Evolutionary conservation across 1,284 basidiomycete species (phyloP).

Genomic region (Moniliophthora roreri): DNA sequence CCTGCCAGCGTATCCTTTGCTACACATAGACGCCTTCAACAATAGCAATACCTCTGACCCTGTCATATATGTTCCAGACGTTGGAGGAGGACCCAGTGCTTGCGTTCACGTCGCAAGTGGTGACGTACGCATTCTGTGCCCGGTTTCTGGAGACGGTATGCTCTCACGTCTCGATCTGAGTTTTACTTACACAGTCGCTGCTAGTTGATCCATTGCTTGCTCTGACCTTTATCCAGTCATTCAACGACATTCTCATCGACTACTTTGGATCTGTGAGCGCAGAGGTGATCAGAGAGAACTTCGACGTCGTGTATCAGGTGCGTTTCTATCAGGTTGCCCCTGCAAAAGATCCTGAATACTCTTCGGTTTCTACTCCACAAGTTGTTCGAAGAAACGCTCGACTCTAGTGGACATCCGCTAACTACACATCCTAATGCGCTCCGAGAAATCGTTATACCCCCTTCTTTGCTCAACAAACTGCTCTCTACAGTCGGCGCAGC

Average conservation of each 20-base stretch:
- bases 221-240: slow-evolving; percentile 85
- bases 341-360: not conserved
- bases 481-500: slow-evolving; percentile 57
- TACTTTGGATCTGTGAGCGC: slow-evolving; percentile 78
- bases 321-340: slow-evolving; percentile 13
- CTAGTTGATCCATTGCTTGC: slow-evolving; percentile 88
- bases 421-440: slow-evolving; percentile 94
- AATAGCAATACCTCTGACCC: slow-evolving; percentile 50
- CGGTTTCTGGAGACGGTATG: slow-evolving; percentile 79
- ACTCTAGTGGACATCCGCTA: slow-evolving; percentile 87
- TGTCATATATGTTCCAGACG: slow-evolving; percentile 61
- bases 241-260: slow-evolving; percentile 81
- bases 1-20: slow-evolving; percentile 69
- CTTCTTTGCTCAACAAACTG: slow-evolving; percentile 81
- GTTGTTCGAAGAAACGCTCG: slow-evolving; percentile 94
- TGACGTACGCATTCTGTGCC: slow-evolving; percentile 78
- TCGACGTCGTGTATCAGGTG: slow-evolving; percentile 94
- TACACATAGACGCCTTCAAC: slow-evolving; percentile 87
- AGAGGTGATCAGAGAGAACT: slow-evolving; percentile 86
- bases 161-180: slow-evolving; percentile 12
- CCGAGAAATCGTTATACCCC: slow-evolving; percentile 89
- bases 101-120: slow-evolving; percentile 81
- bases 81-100: slow-evolving; percentile 54
- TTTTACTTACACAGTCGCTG: slow-evolving; percentile 1
- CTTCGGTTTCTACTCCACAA: slow-evolving; percentile 38